These are phyloP conservation scores for Rhynchosporium graminicola DNA, from an alignment of 2,329 filamentous ascomycete species.

Conservation along the genomic window DNA sequence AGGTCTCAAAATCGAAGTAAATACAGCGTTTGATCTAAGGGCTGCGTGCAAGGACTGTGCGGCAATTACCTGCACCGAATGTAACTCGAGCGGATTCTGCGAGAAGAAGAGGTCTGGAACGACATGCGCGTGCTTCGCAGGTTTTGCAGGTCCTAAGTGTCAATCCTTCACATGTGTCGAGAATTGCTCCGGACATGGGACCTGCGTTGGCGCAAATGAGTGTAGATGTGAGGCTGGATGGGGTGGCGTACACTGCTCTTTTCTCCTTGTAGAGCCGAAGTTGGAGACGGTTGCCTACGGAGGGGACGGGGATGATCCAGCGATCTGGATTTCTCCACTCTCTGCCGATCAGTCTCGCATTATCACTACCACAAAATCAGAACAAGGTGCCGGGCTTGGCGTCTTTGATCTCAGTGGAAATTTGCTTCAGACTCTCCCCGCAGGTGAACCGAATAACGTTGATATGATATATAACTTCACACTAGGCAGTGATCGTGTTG, in stretches of 20 bases:
- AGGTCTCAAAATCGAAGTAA: conserved; percentile 3
- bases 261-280: conserved; percentile 6
- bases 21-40: not conserved
- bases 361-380: conserved; percentile 1
- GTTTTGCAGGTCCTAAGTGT: not conserved
- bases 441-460: conserved; percentile 9
- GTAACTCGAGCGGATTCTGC: conserved; percentile 2
- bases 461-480: conserved; percentile 15
- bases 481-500: not conserved
- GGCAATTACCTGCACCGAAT: not conserved
- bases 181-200: not conserved
- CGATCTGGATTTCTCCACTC: conserved; percentile 11
- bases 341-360: conserved; percentile 5
- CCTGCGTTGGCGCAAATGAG: conserved; percentile 1
- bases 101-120: conserved; percentile 7
- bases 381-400: conserved; percentile 2
- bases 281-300: conserved; percentile 8
- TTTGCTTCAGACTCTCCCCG: conserved; percentile 6
- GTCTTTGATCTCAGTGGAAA: conserved; percentile 10
- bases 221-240: conserved; percentile 9
- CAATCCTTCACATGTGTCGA: not conserved
- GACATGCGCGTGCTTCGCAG: conserved; percentile 12
- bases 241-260: conserved; percentile 8
- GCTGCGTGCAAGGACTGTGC: not conserved
- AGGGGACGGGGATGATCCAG: conserved; percentile 11